Evolutionary conservation across 164 flowering plant genomes (phyloP).

Genomic region (Kingdonia uniflora): DNA sequence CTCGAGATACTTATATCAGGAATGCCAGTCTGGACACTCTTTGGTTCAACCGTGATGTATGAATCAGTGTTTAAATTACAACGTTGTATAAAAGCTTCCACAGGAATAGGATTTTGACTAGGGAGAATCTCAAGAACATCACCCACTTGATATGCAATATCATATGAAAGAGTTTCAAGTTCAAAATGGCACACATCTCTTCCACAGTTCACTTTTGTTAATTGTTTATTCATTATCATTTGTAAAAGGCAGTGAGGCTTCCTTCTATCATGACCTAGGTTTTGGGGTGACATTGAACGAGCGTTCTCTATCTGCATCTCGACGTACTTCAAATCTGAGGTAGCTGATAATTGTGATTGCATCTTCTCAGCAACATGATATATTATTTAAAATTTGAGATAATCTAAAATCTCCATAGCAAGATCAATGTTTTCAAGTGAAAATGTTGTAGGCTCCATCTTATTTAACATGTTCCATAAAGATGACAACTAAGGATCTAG

Average conservation of each 20-base stretch:
- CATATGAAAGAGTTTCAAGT: slow-evolving; percentile 66
- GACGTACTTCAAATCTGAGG: too few relatives aligned
- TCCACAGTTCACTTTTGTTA: too few relatives aligned
- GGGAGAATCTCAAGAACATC: too few relatives aligned
- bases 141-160: slow-evolving; percentile 52
- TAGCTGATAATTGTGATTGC: too few relatives aligned
- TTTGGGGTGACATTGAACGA: slow-evolving; percentile 54
- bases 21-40: too few relatives aligned
- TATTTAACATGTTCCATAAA: too few relatives aligned
- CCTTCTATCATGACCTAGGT: slow-evolving; percentile 29
- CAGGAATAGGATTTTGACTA: too few relatives aligned
- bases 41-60: slow-evolving; percentile 51
- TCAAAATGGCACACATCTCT: slow-evolving; percentile 90
- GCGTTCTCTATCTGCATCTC: slow-evolving; percentile 47
- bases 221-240: too few relatives aligned
- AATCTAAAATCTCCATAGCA: slow-evolving; percentile 33
- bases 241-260: too few relatives aligned
- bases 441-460: too few relatives aligned
- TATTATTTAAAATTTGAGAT: slow-evolving; percentile 47
- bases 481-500: slow-evolving; percentile 97
- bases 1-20: too few relatives aligned
- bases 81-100: slow-evolving; percentile 66
- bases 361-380: too few relatives aligned
- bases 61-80: slow-evolving; percentile 75
- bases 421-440: slow-evolving; percentile 24